Conservation (phyloP, 225 moss, liverwort and hornwort species). For the Marchantia paleacea region DNA sequence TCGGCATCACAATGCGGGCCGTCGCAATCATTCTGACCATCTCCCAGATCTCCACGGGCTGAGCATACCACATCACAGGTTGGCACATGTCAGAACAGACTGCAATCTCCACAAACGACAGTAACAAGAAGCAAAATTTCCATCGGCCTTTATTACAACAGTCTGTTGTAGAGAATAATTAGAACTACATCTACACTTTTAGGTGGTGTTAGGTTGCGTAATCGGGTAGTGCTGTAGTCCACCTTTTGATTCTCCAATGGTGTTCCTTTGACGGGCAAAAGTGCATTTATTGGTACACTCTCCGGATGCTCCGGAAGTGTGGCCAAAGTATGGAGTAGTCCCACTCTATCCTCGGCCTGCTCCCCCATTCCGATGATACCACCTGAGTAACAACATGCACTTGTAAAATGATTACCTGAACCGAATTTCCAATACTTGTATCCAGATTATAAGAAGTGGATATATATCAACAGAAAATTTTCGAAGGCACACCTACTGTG, state of each 20-base stretch:
- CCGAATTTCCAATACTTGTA: no score
- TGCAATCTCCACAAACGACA: background rate
- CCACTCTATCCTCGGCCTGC: slow-evolving; percentile 90
- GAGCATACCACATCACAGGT: slow-evolving; percentile 11
- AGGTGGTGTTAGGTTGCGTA: no score
- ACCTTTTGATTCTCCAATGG: slow-evolving; percentile 89
- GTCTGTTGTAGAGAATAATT: background rate
- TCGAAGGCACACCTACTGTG: no score
- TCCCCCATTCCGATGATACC: slow-evolving; percentile 99
- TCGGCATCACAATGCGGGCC: slow-evolving; percentile 90
- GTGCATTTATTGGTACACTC: slow-evolving; percentile 94
- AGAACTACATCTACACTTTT: background rate
- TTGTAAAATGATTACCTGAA: background rate
- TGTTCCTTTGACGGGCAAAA: slow-evolving; percentile 91
- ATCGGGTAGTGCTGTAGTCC: no score
- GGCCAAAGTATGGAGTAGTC: slow-evolving; percentile 83
- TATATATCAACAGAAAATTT: no score
- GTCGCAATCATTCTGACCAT: slow-evolving; percentile 98
- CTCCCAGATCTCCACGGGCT: slow-evolving; percentile 97
- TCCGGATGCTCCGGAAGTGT: slow-evolving; percentile 98
- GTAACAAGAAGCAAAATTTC: background rate
- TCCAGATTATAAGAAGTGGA: no score
- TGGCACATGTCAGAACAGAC: background rate
- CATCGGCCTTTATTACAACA: background rate
- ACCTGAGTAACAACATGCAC: slow-evolving; percentile 40